Base-by-base conservation (phyloP, 495 filamentous ascomycete genomes). In the Pseudomonodictys pantanalensis region DNA sequence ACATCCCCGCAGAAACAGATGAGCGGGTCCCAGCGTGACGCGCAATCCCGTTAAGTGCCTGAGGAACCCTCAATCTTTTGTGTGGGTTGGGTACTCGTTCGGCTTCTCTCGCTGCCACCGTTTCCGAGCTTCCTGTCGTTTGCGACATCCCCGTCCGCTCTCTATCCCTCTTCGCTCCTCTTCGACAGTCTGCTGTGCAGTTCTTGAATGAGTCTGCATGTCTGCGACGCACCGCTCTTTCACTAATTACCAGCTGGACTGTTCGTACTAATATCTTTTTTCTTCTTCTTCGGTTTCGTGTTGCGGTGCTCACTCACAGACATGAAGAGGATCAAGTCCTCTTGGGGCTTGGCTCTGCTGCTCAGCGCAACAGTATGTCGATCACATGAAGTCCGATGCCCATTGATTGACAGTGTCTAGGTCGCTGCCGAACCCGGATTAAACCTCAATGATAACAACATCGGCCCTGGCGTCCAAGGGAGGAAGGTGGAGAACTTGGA, bases 231-330 rank as follows among this genome's bases (percentile, higher is more conserved):
- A n/a, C 24, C 33, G 18, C 30, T 28, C 25, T 52, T 47, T 59
- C 51, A n/a, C 20, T 53, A 41, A 42, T 20, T 53, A 48, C n/a
- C 64, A 67, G 64, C 64, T 63, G 64, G 64, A 45, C 64, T 67
- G 64, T 56, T 60, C 15, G 17, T 51, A 45, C 41, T 61, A 52
- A 52, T 58, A 52, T 3, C 43, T 22, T 24, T 20, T 38, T 56
- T 11, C 23, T 48, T 47, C 17, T 11, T 20, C 12, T 47, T 41
- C 39, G 45, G 47, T 25, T 47, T n/a, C n/a, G n/a, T n/a, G n/a
- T 23, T 15, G 3, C n/a, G 6, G 4, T 33, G 12, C 20, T 42
- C 8, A 12, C 12, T 41, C 18, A 38, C 15, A 17, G 48, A 47
- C 25, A 63, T 64, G 61, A 64, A 64, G 47, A 64, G 47, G 28